Percentiles rank a stretch among this genome's conserved stretches.
phyloP scores from a whole-genome alignment of 129 eudicot species.

The Silybum marianum region DNA sequence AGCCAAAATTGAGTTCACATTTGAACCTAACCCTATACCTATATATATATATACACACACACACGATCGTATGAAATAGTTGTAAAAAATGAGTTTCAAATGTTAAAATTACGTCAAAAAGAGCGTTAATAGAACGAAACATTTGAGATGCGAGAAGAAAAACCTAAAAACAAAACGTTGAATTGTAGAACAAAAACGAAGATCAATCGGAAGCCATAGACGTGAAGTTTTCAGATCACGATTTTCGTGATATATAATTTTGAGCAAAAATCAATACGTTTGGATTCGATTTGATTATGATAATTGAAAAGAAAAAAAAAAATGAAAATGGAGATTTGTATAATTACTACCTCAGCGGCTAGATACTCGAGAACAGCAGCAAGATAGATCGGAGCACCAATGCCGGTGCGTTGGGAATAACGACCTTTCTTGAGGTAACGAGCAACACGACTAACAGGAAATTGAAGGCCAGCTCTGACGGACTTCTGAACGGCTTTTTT shows the following conservation, averaged over 20 bases:
- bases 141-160: neutral
- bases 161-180: neutral
- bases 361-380: neutral
- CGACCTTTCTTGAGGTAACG: slow-evolving; percentile 16
- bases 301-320: neutral
- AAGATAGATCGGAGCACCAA: slow-evolving; percentile 19
- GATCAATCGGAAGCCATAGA: neutral
- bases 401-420: slow-evolving; percentile 6
- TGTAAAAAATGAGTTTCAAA: too few species aligned
- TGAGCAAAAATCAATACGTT: neutral
- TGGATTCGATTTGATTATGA: neutral
- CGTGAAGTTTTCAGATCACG: neutral
- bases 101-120: too few species aligned
- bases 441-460: slow-evolving; percentile 8
- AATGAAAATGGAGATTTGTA: neutral
- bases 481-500: neutral
- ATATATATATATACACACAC: too few species aligned
- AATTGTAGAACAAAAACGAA: neutral
- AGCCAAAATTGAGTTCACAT: too few species aligned
- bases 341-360: neutral
- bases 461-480: slow-evolving; percentile 19
- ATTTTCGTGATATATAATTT: too few species aligned
- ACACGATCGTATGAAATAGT: neutral
- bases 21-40: too few species aligned
- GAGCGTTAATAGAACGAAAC: neutral